Base-by-base conservation (phyloP, 2,329 filamentous ascomycete species). In the Arthrobotrys sinensis region DNA sequence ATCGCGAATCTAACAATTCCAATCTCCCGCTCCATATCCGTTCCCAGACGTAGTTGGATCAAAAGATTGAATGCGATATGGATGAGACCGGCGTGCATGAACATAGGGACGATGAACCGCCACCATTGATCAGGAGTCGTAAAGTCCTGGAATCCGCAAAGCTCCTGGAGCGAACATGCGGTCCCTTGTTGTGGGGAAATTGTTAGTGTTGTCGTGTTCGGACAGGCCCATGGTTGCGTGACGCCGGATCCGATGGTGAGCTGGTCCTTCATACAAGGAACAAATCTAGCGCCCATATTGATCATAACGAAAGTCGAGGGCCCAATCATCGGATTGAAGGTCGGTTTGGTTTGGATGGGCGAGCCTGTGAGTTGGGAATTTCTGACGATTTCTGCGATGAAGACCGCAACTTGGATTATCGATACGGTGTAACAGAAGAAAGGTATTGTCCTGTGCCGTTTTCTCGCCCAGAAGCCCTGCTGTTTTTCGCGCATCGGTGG, bases 11-110 rank as follows among this genome's bases (percentile, higher is more conserved):
- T 91, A 80, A 97, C 88, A 43, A 92, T 90, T 2, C 96, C 96
- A 81, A 99, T 97, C 65, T 92, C 89, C 80, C 90, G 89, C 84
- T 99, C 96, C 90, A 99, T 97, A 82, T 99, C 96, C 46, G 92
- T 91, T 34, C 92, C 96, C 69, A 98, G 89, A 0, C 93, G 96
- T 82, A 97, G 85, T 84, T 99, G 96, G 21, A 97, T 88, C 6
- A 98, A 88, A 85, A 99, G 88, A 85, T 99, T 99, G 88, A 98
- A 97, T 14, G 90, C 93, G 75, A 99, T 97, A 83, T 99, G 96
- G 80, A 99, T 91, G 70, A 99, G 85, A 12, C 96, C 96, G 0
- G 93, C 94, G 82, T 99, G 96, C 82, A 99, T 87, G 86, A 99
- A 99, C 79, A 99, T 97, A 45, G 96, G 95, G 1, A 91, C 86